phyloP scores from a whole-genome alignment of 2,329 filamentous ascomycete genomes.

The Thyridium curvatum region DNA sequence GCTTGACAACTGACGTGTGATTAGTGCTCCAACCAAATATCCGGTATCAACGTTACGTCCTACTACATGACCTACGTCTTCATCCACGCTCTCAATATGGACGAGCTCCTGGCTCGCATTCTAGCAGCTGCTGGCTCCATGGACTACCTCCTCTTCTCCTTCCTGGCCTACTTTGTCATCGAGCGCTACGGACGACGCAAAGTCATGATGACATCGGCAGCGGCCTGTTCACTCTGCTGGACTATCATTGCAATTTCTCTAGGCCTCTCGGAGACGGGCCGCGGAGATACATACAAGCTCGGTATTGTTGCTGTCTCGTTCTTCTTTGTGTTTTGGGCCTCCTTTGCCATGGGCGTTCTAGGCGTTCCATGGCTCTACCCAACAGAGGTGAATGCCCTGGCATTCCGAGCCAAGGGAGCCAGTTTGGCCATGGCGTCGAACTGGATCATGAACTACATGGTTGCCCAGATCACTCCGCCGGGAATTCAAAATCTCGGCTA shows the following conservation, averaged over 20 bases:
- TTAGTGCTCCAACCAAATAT: constrained; percentile 21
- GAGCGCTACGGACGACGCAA: constrained; percentile 27
- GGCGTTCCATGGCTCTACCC: constrained; percentile 17
- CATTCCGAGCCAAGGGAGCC: constrained; percentile 29
- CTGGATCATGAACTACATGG: constrained; percentile 26
- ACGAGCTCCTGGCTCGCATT: constrained; percentile 27
- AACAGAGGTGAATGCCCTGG: constrained; percentile 26
- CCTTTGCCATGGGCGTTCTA: constrained; percentile 17
- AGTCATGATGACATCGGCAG: constrained; percentile 14
- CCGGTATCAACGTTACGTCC: constrained; percentile 23
- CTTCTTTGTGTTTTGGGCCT: constrained; percentile 22
- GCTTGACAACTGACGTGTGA: too few species aligned
- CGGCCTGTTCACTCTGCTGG: constrained; percentile 12
- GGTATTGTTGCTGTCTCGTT: constrained; percentile 16
- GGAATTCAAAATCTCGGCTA: constrained; percentile 38
- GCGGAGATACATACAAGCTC: constrained; percentile 8
- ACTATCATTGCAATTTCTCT: constrained; percentile 14
- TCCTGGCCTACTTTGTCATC: constrained; percentile 11
- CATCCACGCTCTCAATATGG: constrained; percentile 37
- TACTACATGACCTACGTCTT: constrained; percentile 34
- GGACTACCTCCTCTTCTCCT: constrained; percentile 21
- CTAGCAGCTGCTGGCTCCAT: constrained; percentile 36
- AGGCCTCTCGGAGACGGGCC: constrained; percentile 9
- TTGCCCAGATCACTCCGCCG: constrained; percentile 28
- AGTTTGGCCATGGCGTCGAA: constrained; percentile 26